Base-by-base conservation (phyloP, 768 basidiomycete genomes). In the Boletus pseudopeckii region DNA sequence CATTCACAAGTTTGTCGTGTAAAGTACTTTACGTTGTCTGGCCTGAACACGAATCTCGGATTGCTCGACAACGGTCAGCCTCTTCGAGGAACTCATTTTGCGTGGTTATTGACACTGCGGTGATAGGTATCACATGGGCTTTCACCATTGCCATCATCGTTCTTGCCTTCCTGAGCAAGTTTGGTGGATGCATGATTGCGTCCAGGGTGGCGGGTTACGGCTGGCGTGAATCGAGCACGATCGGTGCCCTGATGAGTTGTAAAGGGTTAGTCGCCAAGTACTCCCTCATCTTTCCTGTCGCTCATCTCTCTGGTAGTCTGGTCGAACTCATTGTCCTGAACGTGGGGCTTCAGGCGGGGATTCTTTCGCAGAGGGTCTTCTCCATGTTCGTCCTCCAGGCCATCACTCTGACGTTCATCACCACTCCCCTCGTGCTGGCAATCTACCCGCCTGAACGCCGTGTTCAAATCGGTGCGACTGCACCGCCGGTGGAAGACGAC, bases 311-410 rank as follows among this genome's bases (percentile, higher is more conserved):
- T n/a, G 47, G 17, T 34, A 90, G 88, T 22, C 77, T 97, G 5
- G 89, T 98, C 10, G 95, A 97, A 65, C 77, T 98, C 17, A 97
- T 98, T 62, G 95, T 98, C 4, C 84, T 98, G 57, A 99, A 98
- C 62, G 90, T 98, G 57, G 95, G 96, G 4, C 75, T 96, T 2
- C 75, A 79, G 3, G 92, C 90, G 4, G 82, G 83, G 0, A 93
- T 96, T 47, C 75, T 98, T 22, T 79, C 84, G 1, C 77, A 63
- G 53, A 80, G 79, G 24, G 88, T 97, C 7, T 95, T 98, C 72
- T 90, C 92, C 1, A 98, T 97, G 92, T 95, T 98, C 63, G 92
- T 98, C 38, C 75, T 98, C 18, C 88, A 90, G 64, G 88, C 90
- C 0, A 73, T 94, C 37, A 68, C 85, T 7, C 74, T 97, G 38